Evolutionary conservation across 192 early-diverging fungal genomes (phyloP).

Genomic region (Obelidium mucronatum): DNA sequence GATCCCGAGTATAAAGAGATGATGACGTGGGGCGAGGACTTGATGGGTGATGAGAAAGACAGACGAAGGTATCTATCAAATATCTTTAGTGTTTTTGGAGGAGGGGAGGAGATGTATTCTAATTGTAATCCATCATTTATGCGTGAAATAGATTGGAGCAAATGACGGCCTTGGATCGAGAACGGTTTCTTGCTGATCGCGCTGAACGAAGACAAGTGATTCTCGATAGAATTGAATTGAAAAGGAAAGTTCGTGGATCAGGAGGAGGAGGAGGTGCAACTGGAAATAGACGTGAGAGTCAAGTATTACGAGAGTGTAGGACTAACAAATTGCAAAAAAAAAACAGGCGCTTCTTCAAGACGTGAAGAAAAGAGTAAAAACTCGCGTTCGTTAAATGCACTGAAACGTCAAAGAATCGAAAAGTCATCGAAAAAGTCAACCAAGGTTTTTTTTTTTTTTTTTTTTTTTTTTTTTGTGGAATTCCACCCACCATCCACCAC

Average conservation of each 20-base stretch:
- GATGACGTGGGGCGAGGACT: constrained; percentile 76
- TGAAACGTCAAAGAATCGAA: constrained; percentile 17
- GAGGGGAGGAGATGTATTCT: too few relatives aligned
- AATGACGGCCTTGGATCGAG: constrained; percentile 76
- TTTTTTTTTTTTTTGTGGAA: too few relatives aligned
- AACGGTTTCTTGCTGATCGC: constrained; percentile 78
- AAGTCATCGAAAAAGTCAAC: constrained; percentile 23
- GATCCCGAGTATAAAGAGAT: constrained; percentile 66
- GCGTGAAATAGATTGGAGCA: constrained; percentile 56
- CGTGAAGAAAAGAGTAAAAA: too few relatives aligned
- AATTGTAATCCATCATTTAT: too few relatives aligned
- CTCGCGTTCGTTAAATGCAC: background rate
- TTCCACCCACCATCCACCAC: too few relatives aligned
- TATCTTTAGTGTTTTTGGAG: background rate
- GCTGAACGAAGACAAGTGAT: constrained; percentile 55
- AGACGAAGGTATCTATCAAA: constrained; percentile 39
- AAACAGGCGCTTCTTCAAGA: too few relatives aligned
- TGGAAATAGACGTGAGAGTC: too few relatives aligned
- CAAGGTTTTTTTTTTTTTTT: too few relatives aligned
- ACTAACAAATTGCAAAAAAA: too few relatives aligned
- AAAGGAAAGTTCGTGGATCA: constrained; percentile 26
- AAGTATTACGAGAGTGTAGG: too few relatives aligned
- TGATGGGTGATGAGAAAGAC: constrained; percentile 77
- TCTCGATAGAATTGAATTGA: constrained; percentile 19
- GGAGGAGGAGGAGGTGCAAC: too few relatives aligned